phyloP scores from a whole-genome alignment of 768 basidiomycete genomes.

The Termitomyces sp. region DNA sequence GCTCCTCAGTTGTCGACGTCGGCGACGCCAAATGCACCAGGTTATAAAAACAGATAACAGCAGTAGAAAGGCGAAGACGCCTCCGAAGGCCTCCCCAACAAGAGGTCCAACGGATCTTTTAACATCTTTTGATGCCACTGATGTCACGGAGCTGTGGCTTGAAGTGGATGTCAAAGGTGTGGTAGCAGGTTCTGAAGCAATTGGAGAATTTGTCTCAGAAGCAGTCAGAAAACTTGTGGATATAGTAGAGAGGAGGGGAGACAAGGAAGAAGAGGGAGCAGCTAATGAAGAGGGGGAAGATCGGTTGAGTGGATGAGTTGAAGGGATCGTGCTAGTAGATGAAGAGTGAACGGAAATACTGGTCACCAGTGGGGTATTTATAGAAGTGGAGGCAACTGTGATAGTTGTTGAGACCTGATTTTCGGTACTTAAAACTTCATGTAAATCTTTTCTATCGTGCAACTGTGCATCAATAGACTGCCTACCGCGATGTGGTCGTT shows the following conservation, averaged over 20 bases:
- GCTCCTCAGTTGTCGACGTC: background rate
- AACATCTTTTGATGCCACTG: background rate
- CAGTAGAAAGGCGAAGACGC: background rate
- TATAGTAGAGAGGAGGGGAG: background rate
- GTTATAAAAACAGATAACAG: background rate
- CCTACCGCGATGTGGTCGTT: background rate
- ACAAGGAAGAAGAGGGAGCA: background rate
- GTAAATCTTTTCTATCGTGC: background rate
- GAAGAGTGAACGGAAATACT: background rate
- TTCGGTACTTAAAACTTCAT: background rate
- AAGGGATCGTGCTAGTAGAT: background rate
- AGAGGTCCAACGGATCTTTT: background rate
- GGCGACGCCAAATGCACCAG: background rate
- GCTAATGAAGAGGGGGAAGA: background rate
- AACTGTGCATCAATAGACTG: background rate
- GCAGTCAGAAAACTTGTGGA: no score
- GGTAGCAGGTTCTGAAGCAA: background rate
- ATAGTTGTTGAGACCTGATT: background rate
- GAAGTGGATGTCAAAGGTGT: background rate
- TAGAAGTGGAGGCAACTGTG: background rate
- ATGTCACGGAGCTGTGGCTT: background rate
- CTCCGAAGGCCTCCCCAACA: background rate
- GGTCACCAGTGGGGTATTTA: background rate
- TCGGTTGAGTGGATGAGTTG: background rate
- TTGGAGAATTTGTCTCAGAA: background rate